Percentiles rank a stretch among this genome's conserved stretches.
Evolutionary conservation across 2,329 filamentous ascomycete species (phyloP).

Genomic region (Alternaria metachromatica): DNA sequence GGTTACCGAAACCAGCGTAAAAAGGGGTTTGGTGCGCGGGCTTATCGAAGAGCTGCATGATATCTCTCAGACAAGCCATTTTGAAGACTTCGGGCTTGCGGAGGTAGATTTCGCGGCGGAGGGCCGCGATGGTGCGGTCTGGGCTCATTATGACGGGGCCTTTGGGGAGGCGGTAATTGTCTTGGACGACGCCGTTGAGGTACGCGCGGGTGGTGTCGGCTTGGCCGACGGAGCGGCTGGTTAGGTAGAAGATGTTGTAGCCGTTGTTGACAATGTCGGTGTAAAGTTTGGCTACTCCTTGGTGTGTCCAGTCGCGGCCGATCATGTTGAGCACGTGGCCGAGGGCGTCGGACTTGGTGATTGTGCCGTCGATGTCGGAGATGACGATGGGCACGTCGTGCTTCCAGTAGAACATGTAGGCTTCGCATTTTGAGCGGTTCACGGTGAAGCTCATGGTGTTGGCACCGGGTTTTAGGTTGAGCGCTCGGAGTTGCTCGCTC

Average conservation of each 20-base stretch:
- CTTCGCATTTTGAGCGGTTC: constrained; percentile 89
- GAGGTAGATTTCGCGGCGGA: constrained; percentile 90
- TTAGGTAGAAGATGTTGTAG: constrained; percentile 99
- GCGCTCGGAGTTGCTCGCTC: constrained; percentile 88
- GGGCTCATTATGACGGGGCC: constrained; percentile 95
- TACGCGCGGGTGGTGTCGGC: constrained; percentile 91
- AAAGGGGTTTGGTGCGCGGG: constrained; percentile 76
- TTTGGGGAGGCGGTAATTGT: constrained; percentile 82
- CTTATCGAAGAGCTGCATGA: constrained; percentile 79
- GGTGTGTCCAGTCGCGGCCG: constrained; percentile 96
- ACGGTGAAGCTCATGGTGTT: constrained; percentile 97
- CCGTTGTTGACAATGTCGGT: constrained; percentile 94
- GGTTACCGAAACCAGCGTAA: constrained; percentile 96
- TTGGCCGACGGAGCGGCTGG: constrained; percentile 90
- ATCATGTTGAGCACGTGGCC: constrained; percentile 97
- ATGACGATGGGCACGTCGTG: constrained; percentile 93
- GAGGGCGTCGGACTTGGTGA: constrained; percentile 94
- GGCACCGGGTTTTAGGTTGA: constrained; percentile 81
- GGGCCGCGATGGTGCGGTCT: constrained; percentile 90
- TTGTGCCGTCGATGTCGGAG: constrained; percentile 97
- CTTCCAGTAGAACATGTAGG: constrained; percentile 93
- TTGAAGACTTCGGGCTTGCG: constrained; percentile 99
- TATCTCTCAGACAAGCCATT: constrained; percentile 96
- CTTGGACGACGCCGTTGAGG: constrained; percentile 86
- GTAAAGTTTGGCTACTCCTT: constrained; percentile 95